Base-by-base conservation (phyloP, 2,329 filamentous ascomycete species). In the Cladosporium sp. region DNA sequence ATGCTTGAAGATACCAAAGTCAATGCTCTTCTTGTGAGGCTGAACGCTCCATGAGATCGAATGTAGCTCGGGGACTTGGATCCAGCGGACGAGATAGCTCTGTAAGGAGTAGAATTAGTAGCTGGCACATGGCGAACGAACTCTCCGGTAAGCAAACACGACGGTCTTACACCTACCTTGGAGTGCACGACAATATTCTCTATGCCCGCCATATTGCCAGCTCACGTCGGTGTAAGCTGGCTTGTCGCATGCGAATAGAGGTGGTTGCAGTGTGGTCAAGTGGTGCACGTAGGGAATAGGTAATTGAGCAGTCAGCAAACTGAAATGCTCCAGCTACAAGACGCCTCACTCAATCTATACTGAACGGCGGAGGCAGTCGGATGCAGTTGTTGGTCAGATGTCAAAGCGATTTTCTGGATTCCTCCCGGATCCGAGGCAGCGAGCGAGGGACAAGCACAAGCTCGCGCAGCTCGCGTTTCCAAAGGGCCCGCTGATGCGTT, bases 81-180 rank as follows among this genome's bases (percentile, higher is more conserved):
- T 90, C 93, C 94, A 99, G 70, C 94, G 91, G 58, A 99, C 90
- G 66, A 99, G 91, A 77, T 99, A 99, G 63, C 91, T 96, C 94
- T 97, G 64, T 19, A 39, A 22, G 48, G 25, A 7, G 36, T 17
- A 34, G 20, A 19, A 48, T 59, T n/a, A 59, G 62, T 45, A 34
- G 25, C 36, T 17, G 36, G 32, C 19, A 17, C 8, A 13, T 12
- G 42, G 12, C n/a, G 8, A 9, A 32, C 7, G 12, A 7, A 9
- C 28, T 4, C 7, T 28, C 36, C 17, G 34, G 32, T 25, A 36
- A 28, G 48, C 36, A 44, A n/a, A 8, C 24, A 45, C 24, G 42
- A 45, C 24, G 17, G 22, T 19, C 19, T 25, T 4, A 39, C n/a
- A 57, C 79, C 66, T 82, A 94, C 93, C 86, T 95, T 96, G 85